Evolutionary conservation across 495 filamentous ascomycete genomes (phyloP).

Genomic region (Hyaloscypha bicolor): DNA sequence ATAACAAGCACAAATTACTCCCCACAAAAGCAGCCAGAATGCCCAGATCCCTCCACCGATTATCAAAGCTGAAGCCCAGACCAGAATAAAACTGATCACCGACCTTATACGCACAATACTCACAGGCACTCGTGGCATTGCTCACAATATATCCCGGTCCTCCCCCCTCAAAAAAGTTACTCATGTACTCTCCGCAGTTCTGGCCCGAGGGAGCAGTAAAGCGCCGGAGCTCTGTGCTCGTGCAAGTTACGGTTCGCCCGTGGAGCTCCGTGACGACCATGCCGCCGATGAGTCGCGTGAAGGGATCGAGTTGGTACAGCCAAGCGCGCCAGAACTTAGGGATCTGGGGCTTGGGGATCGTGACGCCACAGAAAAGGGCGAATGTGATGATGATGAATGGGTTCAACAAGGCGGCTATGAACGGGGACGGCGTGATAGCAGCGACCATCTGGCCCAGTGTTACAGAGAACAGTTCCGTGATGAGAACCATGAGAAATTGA

Average conservation of each 20-base stretch:
- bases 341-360: constrained; percentile 57
- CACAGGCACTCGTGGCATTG: constrained; percentile 62
- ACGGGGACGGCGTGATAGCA: constrained; percentile 69
- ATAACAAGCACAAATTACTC: constrained; percentile 76
- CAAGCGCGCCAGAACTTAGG: constrained; percentile 65
- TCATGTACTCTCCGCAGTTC: constrained; percentile 73
- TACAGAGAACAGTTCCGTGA: constrained; percentile 73
- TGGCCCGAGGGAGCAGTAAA: constrained; percentile 55
- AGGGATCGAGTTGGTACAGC: constrained; percentile 82
- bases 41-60: constrained; percentile 79
- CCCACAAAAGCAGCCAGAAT: constrained; percentile 73
- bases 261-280: constrained; percentile 65
- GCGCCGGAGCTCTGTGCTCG: constrained; percentile 56
- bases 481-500: constrained; percentile 73
- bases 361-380: constrained; percentile 72
- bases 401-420: constrained; percentile 69
- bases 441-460: constrained; percentile 78
- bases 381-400: constrained; percentile 68
- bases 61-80: constrained; percentile 62
- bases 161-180: constrained; percentile 61
- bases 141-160: constrained; percentile 71
- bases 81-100: constrained; percentile 77
- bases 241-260: constrained; percentile 58
- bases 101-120: constrained; percentile 76
- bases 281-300: constrained; percentile 79